phyloP scores from a whole-genome alignment of 345 rosid genomes.

The Iberis pinnata region DNA sequence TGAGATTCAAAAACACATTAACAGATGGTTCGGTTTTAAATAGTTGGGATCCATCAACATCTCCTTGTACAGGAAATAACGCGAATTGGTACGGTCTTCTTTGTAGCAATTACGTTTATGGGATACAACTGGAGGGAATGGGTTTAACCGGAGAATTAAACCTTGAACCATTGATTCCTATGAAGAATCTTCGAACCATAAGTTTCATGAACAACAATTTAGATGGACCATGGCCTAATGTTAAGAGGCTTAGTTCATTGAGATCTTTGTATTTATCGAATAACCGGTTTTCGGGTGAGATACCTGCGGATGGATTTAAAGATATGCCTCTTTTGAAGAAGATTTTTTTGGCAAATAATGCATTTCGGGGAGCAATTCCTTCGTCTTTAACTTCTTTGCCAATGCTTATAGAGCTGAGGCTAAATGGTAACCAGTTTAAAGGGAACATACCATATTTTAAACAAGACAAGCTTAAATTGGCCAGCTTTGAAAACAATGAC shows the following conservation, averaged over 20 bases:
- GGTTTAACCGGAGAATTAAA: slow-evolving; percentile 36
- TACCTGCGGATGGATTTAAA: slow-evolving; percentile 40
- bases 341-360: slow-evolving; percentile 52
- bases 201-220: slow-evolving; percentile 64
- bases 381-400: slow-evolving; percentile 46
- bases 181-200: slow-evolving; percentile 43
- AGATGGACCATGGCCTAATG: slow-evolving; percentile 46
- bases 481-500: slow-evolving; percentile 51
- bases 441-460: slow-evolving; percentile 53
- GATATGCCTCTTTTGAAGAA: slow-evolving; percentile 56
- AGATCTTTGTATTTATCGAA: slow-evolving; percentile 56
- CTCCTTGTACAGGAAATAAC: slow-evolving; percentile 38
- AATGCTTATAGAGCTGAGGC: slow-evolving; percentile 44
- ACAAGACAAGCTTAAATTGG: slow-evolving; percentile 29
- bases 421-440: slow-evolving; percentile 54
- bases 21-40: slow-evolving; percentile 20
- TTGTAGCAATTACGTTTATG: slow-evolving; percentile 50
- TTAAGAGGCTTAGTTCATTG: slow-evolving; percentile 37
- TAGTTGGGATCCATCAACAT: slow-evolving; percentile 36
- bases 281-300: slow-evolving; percentile 48
- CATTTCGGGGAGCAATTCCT: slow-evolving; percentile 50
- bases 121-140: slow-evolving; percentile 56
- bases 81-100: slow-evolving; percentile 59
- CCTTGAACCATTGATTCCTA: slow-evolving; percentile 34
- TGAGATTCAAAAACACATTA: slow-evolving; percentile 37